Evolutionary conservation across 139 green algal genomes (phyloP), one percentile per base, ranked within the genome.

Genomic region (Coelastrella sp.): DNA sequence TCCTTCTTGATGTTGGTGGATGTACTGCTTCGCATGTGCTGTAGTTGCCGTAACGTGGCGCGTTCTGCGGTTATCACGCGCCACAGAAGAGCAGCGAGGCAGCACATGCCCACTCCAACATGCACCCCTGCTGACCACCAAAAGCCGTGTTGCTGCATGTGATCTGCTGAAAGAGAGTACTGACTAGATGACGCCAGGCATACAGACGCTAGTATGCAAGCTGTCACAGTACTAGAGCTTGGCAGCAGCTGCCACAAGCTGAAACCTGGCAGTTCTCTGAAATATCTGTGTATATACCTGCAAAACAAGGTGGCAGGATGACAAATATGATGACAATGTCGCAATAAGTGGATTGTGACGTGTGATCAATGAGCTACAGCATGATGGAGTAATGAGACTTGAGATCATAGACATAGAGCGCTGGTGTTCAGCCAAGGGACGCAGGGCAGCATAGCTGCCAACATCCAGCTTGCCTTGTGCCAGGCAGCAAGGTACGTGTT

Each of bases 101-200:
- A 81, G 5, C 53, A 59, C 2, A 72, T 72, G 2, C 89, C 92
- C 17, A 94, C 90, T 4, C 41, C 72, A 43, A 91, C 83, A 64
- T 94, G 91, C 59, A 74, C 1, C 5, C 15, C 83, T 34, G 63
- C 74, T n/a, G 51, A 75, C 19, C 50, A n/a, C 68, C 41, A 30
- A 30, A 64, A 77, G 38, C 59, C 53, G 32, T 30, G 66, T 2
- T 0, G 2, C 7, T 34, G 27, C 38, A 60, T n/a, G 41, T n/a
- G n/a, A 23, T 48, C 2, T 69, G 19, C 3, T 6, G 5, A 4
- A 30, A 76, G 72, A 8, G 48, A 86, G 7, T n/a, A 17, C 4
- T 34, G 15, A 5, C 81, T 72, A 0, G 86, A 88, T n/a, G 37
- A 30, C 8, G 80, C 85, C 2, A 75, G 21, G 11, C 13, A 51